These are phyloP conservation scores for Domatiomyces globalis DNA, from an alignment of 2,329 filamentous ascomycete species.

Conservation along the genomic window DNA sequence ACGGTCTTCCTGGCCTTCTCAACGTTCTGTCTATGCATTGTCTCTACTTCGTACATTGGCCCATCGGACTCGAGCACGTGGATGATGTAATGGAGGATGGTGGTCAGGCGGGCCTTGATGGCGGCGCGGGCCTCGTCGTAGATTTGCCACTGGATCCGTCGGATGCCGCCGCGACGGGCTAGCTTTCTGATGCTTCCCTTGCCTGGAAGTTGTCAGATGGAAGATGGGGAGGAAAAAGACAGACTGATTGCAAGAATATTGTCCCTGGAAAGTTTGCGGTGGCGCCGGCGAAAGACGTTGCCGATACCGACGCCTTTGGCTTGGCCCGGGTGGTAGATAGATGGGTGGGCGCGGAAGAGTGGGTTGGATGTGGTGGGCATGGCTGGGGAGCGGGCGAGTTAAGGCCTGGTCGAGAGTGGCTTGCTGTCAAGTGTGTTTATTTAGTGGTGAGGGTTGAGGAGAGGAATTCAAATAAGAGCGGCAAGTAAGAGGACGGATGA, in stretches of 20 bases:
- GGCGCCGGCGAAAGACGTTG: not conserved
- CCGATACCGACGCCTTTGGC: constrained; percentile 14
- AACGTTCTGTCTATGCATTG: not conserved
- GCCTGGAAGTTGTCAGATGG: constrained; percentile 9
- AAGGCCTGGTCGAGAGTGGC: not conserved
- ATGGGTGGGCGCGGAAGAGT: constrained; percentile 20
- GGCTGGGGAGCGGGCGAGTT: not conserved
- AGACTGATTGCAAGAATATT: constrained; percentile 22
- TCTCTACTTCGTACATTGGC: not conserved
- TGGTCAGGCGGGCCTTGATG: constrained; percentile 12
- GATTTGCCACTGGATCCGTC: constrained; percentile 20
- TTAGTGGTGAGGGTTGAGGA: not conserved
- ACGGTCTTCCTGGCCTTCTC: constrained; percentile 3
- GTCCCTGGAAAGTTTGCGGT: constrained; percentile 10
- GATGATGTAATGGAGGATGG: not conserved
- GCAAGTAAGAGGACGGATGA: not conserved
- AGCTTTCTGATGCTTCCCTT: constrained; percentile 14
- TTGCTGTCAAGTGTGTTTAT: not conserved
- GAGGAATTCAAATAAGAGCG: not conserved
- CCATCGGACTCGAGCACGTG: not conserved
- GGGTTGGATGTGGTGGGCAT: constrained; percentile 7
- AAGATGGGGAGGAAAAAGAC: not conserved
- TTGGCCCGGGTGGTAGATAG: constrained; percentile 21
- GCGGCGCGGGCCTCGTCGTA: constrained; percentile 20
- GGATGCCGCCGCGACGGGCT: constrained; percentile 24